Base-by-base conservation (phyloP, 257 asterid species). In the Lavandula angustifolia region DNA sequence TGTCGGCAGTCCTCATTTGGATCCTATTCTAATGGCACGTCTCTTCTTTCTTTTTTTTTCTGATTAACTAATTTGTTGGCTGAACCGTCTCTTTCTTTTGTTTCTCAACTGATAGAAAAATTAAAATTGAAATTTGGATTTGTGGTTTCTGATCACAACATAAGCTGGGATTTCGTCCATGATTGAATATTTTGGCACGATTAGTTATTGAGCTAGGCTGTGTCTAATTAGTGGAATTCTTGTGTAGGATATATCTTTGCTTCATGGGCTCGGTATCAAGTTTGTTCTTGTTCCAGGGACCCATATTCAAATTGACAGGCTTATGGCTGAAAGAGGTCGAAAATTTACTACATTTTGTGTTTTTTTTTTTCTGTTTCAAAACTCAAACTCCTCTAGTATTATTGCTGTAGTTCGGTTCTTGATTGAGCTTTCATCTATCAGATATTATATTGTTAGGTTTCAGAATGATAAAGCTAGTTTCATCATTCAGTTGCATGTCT, bases 201-300 rank as follows among this genome's bases (percentile, higher is more conserved):
- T 58, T 50, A 7, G 27, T 57, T 43, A 17, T 27, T 63, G 65
- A 33, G 31, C 47, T 54, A 13, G 46, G 57, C 9, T 33, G 48
- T 31, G 40, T 64, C 40, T 66, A 37, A 64, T 51, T 48, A 72
- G 49, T 40, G 54, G 7, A 72, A 51, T 34, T 10, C 6, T 51
- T 54, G 54, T 77, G 57, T 69, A 91, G 97, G 97, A 91, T 71
- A 85, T 91, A 14, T 84, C 97, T 60, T 77, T 91, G 31, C 95
- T 91, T 71, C 97, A 82, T 81, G 95, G 91, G 44, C 74, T 91
- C 56, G 97, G 97, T 63, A 76, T 87, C 81, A 91, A 87, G 67
- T 84, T 91, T 73, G 95, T 91, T 73, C 84, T 87, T 53, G 96
- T 91, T 72, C 95, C 92, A 0, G 97, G 96, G 62, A 82, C 89